These are phyloP conservation scores for Calonectria hawksworthii DNA, from an alignment of 2,329 filamentous ascomycete genomes.

Conservation along the genomic window DNA sequence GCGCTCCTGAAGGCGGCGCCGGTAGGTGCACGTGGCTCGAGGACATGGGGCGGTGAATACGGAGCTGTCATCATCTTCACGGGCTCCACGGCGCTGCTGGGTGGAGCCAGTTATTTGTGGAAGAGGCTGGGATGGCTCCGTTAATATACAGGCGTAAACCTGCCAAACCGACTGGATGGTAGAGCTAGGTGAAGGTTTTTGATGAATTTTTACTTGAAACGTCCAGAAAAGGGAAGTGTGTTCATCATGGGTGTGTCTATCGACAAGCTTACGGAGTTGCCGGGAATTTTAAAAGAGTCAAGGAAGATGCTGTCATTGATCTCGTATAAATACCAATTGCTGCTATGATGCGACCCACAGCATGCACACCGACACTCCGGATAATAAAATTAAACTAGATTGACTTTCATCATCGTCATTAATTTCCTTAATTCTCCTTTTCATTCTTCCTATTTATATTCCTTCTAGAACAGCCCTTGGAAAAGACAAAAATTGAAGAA, in stretches of 20 bases:
- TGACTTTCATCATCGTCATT: neutral
- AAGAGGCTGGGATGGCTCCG: conserved; percentile 57
- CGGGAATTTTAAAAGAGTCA: neutral
- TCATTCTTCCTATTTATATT: neutral
- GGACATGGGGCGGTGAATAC: conserved; percentile 52
- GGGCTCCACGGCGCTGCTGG: conserved; percentile 48
- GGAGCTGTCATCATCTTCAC: conserved; percentile 70
- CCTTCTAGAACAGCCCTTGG: neutral
- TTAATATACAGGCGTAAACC: neutral
- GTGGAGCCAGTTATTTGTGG: conserved; percentile 37
- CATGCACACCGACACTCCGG: neutral
- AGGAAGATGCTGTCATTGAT: neutral
- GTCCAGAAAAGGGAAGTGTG: neutral
- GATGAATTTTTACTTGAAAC: neutral
- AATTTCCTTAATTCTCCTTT: neutral
- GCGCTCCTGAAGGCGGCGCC: conserved; percentile 59
- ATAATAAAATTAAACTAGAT: neutral
- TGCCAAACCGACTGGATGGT: neutral
- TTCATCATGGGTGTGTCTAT: neutral
- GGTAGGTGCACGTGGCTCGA: conserved; percentile 58
- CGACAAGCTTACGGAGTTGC: neutral
- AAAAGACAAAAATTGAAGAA: neutral
- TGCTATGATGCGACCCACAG: neutral
- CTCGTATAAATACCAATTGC: neutral
- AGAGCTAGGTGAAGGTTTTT: neutral